Percentiles rank a stretch among this genome's conserved stretches.
These are phyloP conservation scores for Aschersonia sp. DNA, from an alignment of 2,329 filamentous ascomycete species.

Conservation along the genomic window DNA sequence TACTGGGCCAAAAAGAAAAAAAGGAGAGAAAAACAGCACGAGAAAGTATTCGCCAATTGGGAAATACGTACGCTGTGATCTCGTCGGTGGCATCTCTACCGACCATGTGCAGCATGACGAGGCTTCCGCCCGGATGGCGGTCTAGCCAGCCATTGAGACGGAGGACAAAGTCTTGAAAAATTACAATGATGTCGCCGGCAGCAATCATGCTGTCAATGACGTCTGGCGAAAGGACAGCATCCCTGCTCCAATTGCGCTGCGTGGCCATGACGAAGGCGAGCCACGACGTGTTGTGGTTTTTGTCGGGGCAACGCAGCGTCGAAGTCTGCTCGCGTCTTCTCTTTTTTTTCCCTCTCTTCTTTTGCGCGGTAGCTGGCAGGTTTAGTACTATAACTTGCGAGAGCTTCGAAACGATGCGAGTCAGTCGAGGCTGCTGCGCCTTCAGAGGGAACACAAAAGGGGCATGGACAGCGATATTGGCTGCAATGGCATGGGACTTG, in stretches of 20 bases:
- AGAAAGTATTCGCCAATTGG: background rate
- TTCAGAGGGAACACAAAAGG: background rate
- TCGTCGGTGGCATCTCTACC: constrained; percentile 21
- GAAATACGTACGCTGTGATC: constrained; percentile 16
- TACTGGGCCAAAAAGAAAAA: background rate
- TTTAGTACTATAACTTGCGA: background rate
- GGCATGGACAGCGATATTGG: background rate
- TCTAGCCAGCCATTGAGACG: constrained; percentile 43
- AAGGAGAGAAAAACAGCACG: background rate
- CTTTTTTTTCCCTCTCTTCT: too few species aligned
- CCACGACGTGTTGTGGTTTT: background rate
- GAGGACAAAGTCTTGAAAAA: constrained; percentile 39
- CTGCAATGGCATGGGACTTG: background rate
- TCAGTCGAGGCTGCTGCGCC: background rate
- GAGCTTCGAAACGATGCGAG: background rate
- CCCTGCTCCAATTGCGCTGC: constrained; percentile 20
- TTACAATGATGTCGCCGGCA: constrained; percentile 38
- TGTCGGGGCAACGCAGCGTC: too few species aligned
- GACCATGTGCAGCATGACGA: constrained; percentile 43
- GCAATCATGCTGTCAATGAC: constrained; percentile 37
- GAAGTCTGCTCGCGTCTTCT: background rate
- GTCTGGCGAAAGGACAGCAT: constrained; percentile 26
- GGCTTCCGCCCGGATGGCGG: constrained; percentile 41
- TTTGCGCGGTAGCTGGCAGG: too few species aligned
- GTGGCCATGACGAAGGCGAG: background rate